Percentiles rank a stretch among this genome's conserved stretches.
Evolutionary conservation across 2,329 filamentous ascomycete genomes (phyloP).

Genomic region (Laburnicola sp.): DNA sequence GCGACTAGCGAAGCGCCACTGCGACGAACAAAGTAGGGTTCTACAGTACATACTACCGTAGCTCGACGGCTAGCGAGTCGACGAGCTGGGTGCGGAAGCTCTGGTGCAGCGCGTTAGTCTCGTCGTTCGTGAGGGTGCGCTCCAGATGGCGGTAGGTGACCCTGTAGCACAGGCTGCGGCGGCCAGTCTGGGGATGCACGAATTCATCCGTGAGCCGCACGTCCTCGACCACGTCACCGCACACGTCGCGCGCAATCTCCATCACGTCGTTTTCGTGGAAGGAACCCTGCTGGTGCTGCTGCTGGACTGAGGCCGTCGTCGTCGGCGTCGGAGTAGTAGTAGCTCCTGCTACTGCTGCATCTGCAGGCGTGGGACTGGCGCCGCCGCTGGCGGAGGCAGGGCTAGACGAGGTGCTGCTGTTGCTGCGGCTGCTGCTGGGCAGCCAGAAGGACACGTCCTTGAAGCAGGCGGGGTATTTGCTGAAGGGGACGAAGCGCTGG

Average conservation of each 20-base stretch:
- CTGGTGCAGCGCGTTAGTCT: constrained; percentile 76
- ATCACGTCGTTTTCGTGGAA: constrained; percentile 98
- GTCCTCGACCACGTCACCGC: constrained; percentile 84
- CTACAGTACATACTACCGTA: constrained; percentile 57
- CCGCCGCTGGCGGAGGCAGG: constrained; percentile 23
- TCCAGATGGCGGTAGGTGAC: constrained; percentile 94
- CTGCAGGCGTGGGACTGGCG: constrained; percentile 14
- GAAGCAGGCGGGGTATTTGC: constrained; percentile 84
- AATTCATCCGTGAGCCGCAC: constrained; percentile 85
- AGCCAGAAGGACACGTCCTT: constrained; percentile 98
- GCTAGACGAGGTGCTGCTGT: constrained; percentile 21
- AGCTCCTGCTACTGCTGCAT: constrained; percentile 27
- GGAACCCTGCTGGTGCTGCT: constrained; percentile 7
- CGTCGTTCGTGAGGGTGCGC: constrained; percentile 80
- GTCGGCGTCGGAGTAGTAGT: constrained; percentile 39
- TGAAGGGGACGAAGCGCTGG: constrained; percentile 79
- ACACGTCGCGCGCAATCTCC: constrained; percentile 85
- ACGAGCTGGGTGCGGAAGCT: constrained; percentile 67
- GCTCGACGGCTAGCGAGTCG: constrained; percentile 73
- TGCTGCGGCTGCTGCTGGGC: background rate
- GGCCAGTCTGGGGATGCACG: constrained; percentile 79
- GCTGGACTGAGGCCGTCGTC: constrained; percentile 13
- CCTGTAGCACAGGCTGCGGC: constrained; percentile 85
- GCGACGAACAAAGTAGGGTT: no score
- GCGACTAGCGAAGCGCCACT: no score